Percentiles rank a stretch among this genome's conserved stretches.
These are phyloP conservation scores for Circinella umbellata DNA, from an alignment of 371 early-diverging fungal genomes.

Conservation along the genomic window DNA sequence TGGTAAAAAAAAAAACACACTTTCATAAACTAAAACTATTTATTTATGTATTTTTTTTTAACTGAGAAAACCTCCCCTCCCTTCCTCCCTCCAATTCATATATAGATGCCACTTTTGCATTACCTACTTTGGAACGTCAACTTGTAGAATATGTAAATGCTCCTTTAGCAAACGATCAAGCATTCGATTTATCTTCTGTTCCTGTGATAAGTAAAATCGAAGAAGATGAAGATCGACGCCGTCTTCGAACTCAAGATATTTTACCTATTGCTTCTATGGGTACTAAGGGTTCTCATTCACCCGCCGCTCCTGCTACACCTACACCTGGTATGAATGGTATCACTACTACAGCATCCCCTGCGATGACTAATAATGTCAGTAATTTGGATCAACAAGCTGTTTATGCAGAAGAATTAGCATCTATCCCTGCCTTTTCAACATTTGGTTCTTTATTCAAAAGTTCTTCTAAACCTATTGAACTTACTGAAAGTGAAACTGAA, in stretches of 20 bases:
- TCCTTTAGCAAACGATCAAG: slow-evolving; percentile 58
- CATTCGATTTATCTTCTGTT: slow-evolving; percentile 79
- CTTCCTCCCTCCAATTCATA: not conserved
- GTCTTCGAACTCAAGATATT: slow-evolving; percentile 15
- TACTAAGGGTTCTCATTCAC: not conserved
- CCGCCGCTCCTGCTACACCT: slow-evolving; percentile 1
- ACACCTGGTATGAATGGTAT: slow-evolving; percentile 16
- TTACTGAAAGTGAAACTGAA: slow-evolving; percentile 96
- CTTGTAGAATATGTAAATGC: slow-evolving; percentile 83
- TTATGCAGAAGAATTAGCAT: slow-evolving; percentile 77
- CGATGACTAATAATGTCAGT: slow-evolving; percentile 34
- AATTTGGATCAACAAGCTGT: slow-evolving; percentile 68
- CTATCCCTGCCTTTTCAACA: slow-evolving; percentile 80
- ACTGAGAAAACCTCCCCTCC: too few relatives aligned
- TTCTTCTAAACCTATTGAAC: slow-evolving; percentile 72
- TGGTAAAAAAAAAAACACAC: slow-evolving; percentile 33
- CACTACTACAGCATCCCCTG: not conserved
- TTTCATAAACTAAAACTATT: too few relatives aligned
- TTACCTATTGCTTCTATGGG: not conserved
- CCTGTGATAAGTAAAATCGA: slow-evolving; percentile 85
- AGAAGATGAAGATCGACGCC: slow-evolving; percentile 68
- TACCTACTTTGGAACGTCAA: slow-evolving; percentile 87
- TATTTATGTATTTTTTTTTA: too few relatives aligned
- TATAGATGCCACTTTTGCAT: slow-evolving; percentile 81
- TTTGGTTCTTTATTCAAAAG: slow-evolving; percentile 90